Percentiles rank a stretch among this genome's conserved stretches.
Evolutionary conservation across 306 rosid species (phyloP).

Genomic region (Trichosanthes cucumerina): DNA sequence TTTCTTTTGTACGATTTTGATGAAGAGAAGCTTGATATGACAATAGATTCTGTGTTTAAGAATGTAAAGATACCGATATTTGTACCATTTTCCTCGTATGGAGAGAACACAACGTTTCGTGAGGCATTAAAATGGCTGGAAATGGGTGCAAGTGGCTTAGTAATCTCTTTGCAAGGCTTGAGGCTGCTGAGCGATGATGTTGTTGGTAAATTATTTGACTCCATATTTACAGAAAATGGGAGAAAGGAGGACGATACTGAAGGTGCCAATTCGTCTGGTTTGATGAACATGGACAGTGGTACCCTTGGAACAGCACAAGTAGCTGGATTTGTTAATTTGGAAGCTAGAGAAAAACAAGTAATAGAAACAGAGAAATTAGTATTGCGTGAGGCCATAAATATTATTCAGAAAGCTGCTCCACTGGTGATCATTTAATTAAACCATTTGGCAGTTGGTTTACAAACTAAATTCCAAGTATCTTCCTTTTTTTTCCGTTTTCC

Average conservation of each 20-base stretch:
- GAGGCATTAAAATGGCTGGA: constrained; percentile 42
- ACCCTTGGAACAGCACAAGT: constrained; percentile 21
- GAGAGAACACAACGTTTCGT: constrained; percentile 18
- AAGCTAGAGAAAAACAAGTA: constrained; percentile 57
- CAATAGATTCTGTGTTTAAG: constrained; percentile 31
- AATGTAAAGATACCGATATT: constrained; percentile 81
- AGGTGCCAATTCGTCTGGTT: constrained; percentile 9
- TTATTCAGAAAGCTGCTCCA: constrained; percentile 90
- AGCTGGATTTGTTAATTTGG: constrained; percentile 76
- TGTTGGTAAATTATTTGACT: constrained; percentile 31
- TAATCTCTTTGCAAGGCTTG: constrained; percentile 42
- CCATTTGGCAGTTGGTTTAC: constrained; percentile 51
- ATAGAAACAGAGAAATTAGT: constrained; percentile 56
- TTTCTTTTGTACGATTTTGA: constrained; percentile 53
- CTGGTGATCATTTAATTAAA: constrained; percentile 92
- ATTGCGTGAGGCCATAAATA: constrained; percentile 57
- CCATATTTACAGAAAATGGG: constrained; percentile 17
- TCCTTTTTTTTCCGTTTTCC: neutral
- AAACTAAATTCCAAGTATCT: neutral
- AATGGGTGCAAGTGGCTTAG: constrained; percentile 84
- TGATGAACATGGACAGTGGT: constrained; percentile 25
- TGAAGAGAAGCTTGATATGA: constrained; percentile 22
- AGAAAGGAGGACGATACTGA: constrained; percentile 16
- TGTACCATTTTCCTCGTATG: constrained; percentile 22
- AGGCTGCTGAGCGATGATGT: constrained; percentile 38